Evolutionary conservation across 495 filamentous ascomycete genomes (phyloP), one percentile per base, ranked within the genome.

Genomic region (Lophiotrema nucula): DNA sequence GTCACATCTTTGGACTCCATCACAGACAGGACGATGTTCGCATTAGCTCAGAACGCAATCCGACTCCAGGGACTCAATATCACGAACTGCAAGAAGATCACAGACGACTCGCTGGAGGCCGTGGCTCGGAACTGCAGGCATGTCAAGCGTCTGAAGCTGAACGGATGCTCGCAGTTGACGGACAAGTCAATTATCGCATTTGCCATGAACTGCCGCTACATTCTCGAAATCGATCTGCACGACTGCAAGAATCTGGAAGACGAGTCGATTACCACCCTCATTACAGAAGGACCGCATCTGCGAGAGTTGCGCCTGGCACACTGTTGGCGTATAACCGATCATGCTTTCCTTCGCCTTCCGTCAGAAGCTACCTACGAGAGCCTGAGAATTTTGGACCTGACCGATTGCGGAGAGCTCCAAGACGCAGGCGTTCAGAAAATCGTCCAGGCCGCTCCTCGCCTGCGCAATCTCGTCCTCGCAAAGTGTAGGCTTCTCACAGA

Each of bases 401-500:
- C 92, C 18, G 90, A 87, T 37, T 97, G 91, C 70, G 78, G 82
- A 22, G 81, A 84, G 43, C 75, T 99, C 38, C 88, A 85, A 10
- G 95, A 99, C 70, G 83, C 86, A 24, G 88, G 91, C 8, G 83
- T 97, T 24, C 85, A 90, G 69, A 88, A 84, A 47, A 96, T 97
- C 52, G 86, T 97, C 37, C 81, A 81, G 31, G 82, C 87, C 16
- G 91, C 93, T 15, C 93, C 93, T 16, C 84, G 95, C 15, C 77
- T 99, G 24, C 84, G 95, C 27, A 97, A 96, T 65, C 78, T 99
- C 12, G 89, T 97, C 10, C 79, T 99, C 19, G 89, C 90, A 45
- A 99, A 99, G 72, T 99, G 95, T 71, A 81, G 84, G 53, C 86
- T 89, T 55, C 86, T 99, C 63, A 97, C 95, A 11, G 93, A 97